phyloP scores from a whole-genome alignment of 495 filamentous ascomycete species.

The Darksidea phi region DNA sequence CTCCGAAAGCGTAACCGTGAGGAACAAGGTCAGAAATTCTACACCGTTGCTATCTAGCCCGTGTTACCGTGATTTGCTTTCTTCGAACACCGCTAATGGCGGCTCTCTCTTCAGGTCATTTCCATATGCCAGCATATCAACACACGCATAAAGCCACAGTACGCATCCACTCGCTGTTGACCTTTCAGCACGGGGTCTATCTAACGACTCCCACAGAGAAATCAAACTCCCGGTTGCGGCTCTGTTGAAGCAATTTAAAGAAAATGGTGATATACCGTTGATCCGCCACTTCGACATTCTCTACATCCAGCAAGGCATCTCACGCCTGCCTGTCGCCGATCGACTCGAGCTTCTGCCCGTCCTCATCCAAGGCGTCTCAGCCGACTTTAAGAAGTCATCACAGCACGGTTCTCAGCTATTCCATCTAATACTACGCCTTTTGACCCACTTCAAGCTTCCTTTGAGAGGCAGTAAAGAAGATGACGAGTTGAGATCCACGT shows the following conservation, averaged over 20 bases:
- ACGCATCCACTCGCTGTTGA: slow-evolving; percentile 18
- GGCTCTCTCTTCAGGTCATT: slow-evolving; percentile 53
- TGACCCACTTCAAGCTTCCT: slow-evolving; percentile 71
- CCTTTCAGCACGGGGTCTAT: background rate
- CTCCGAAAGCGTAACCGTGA: slow-evolving; percentile 74
- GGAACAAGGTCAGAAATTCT: slow-evolving; percentile 67
- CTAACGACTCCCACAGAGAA: slow-evolving; percentile 44
- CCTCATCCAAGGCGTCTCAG: slow-evolving; percentile 66
- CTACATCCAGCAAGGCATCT: slow-evolving; percentile 84
- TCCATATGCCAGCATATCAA: slow-evolving; percentile 79
- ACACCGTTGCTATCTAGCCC: background rate
- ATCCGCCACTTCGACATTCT: slow-evolving; percentile 85
- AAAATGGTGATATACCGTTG: slow-evolving; percentile 60
- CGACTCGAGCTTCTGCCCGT: slow-evolving; percentile 68
- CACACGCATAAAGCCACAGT: slow-evolving; percentile 63
- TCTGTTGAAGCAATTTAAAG: slow-evolving; percentile 87
- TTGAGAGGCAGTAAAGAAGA: slow-evolving; percentile 77
- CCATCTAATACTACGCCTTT: slow-evolving; percentile 74
- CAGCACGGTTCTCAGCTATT: slow-evolving; percentile 74
- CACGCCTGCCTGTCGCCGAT: slow-evolving; percentile 60
- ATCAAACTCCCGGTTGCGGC: slow-evolving; percentile 80
- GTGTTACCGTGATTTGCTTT: background rate
- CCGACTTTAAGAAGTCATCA: slow-evolving; percentile 59
- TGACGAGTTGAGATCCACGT: slow-evolving; percentile 57
- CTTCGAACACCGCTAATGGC: slow-evolving; percentile 32